These are phyloP conservation scores for Cladobotryum mycophilum DNA, from an alignment of 2,329 filamentous ascomycete species.

Conservation along the genomic window DNA sequence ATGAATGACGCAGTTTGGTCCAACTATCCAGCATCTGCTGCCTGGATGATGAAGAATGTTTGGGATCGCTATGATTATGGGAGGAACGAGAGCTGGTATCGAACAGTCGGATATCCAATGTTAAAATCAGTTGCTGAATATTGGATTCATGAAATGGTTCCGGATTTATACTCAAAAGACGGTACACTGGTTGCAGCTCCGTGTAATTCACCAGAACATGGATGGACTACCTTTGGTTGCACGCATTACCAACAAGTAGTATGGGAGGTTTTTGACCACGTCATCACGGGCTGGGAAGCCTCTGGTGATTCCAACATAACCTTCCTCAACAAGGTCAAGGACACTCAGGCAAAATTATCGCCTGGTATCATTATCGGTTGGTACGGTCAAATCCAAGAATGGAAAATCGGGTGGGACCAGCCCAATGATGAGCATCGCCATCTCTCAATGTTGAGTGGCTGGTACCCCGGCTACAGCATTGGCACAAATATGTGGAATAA, in stretches of 20 bases:
- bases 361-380: constrained; percentile 7
- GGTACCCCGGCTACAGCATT: constrained; percentile 45
- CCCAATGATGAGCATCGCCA: constrained; percentile 19
- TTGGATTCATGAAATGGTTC: constrained; percentile 48
- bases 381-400: constrained; percentile 9
- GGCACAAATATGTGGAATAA: too few relatives aligned
- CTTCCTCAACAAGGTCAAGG: too few relatives aligned
- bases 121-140: constrained; percentile 48
- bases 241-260: too few relatives aligned
- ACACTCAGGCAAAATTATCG: constrained; percentile 1
- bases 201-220: constrained; percentile 32
- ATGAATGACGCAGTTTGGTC: constrained; percentile 8
- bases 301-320: too few relatives aligned
- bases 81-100: constrained; percentile 39
- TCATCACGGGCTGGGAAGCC: too few relatives aligned
- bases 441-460: constrained; percentile 48
- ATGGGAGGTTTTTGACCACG: too few relatives aligned
- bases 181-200: constrained; percentile 48
- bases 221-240: too few relatives aligned
- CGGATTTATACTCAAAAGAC: constrained; percentile 43
- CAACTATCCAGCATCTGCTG: constrained; percentile 7
- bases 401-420: background rate
- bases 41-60: constrained; percentile 30
- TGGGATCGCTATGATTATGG: constrained; percentile 51
- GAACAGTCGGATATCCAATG: constrained; percentile 43